Evolutionary conservation across 306 rosid species (phyloP).

Genomic region (Quercus variabilis): DNA sequence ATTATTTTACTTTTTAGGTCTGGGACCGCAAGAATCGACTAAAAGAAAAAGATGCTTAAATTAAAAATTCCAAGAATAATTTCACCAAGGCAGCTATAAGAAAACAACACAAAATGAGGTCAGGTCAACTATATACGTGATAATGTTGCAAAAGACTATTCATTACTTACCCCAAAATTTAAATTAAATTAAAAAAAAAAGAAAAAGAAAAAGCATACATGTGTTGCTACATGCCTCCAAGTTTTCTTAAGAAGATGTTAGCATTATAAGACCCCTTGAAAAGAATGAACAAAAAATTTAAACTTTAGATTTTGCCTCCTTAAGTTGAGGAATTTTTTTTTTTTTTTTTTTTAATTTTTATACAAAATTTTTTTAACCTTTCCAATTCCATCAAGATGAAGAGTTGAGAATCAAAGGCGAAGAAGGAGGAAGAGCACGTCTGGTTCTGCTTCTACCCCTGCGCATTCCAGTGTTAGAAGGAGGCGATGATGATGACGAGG

Average conservation of each 20-base stretch:
- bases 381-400: conserved; percentile 37
- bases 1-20: not conserved
- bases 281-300: not conserved
- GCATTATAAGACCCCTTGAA: conserved; percentile 1
- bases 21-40: not conserved
- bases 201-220: not conserved
- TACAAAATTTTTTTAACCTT: not conserved
- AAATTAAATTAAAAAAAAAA: too few relatives aligned
- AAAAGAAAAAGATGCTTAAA: too few relatives aligned
- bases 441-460: conserved; percentile 80
- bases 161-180: not conserved
- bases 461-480: conserved; percentile 38
- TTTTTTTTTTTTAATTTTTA: not conserved
- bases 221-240: conserved; percentile 13
- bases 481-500: conserved; percentile 45
- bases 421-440: conserved; percentile 70
- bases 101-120: conserved; percentile 13
- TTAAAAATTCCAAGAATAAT: not conserved
- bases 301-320: conserved; percentile 5
- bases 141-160: conserved; percentile 1
- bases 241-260: too few relatives aligned
- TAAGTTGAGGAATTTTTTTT: not conserved
- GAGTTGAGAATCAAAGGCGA: conserved; percentile 62
- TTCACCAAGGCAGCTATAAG: not conserved
- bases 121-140: not conserved